Evolutionary conservation across 2,329 filamentous ascomycete genomes (phyloP), one percentile per base, ranked within the genome.

Genomic region (Tothia fuscella): DNA sequence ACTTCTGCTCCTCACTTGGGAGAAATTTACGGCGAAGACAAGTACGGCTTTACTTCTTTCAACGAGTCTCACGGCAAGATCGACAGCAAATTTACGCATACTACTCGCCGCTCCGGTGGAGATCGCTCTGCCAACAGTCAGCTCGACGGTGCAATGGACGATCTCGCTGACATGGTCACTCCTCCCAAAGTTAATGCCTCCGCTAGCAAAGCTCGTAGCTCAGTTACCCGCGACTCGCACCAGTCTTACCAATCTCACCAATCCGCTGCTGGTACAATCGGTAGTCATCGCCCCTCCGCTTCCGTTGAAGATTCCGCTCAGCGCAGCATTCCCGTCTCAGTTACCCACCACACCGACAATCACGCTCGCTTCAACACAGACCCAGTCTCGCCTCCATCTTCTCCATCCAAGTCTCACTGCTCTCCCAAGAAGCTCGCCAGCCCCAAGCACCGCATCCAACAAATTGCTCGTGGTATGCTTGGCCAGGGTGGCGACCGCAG

Each of bases 401-500:
- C 57, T n/a, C 52, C 53, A 7, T 41, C 48, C 19, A 54, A 54
- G 26, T 35, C 44, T 4, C 37, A 53, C 3, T 50, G 47, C 31
- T 59, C 58, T 6, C 57, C 59, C 14, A 43, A 43, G 33, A 43
- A 43, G 16, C 24, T 37, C n/a, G 38, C 32, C n/a, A 28, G 28
- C 31, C 32, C 32, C 13, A 26, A 20, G 12, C 38, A 42, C 30
- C 30, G 30, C 39, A 38, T 43, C 13, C 32, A 29, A 16, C 31
- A 43, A 20, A 20, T 60, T 55, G 28, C 24, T 21, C 21, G 47
- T 51, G 20, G 55, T 53, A 22, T 67, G 64, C 6, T 65, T 65
- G 14, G 58, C 65, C 39, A 66, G 67, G 48, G 62, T 57, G 37
- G 65, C 62, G 53, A 62, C 68, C 36, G 65, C 66, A 51, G 58